Percentiles rank a stretch among this genome's conserved stretches.
Conservation (phyloP, 352 stramenopile genomes). For the Stramenopiles sp. region DNA sequence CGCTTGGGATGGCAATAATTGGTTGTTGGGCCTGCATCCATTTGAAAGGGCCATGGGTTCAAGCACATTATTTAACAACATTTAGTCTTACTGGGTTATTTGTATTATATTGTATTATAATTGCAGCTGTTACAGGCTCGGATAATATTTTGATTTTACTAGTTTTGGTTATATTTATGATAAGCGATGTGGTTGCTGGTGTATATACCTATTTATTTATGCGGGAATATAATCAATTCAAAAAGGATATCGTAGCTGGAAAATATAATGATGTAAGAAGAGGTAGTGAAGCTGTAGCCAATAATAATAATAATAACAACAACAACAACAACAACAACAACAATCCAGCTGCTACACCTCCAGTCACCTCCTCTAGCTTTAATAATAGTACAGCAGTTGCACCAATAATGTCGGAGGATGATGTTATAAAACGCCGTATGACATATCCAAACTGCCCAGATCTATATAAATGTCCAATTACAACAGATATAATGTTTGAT, state of each 20-base stretch:
- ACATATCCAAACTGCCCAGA: not conserved
- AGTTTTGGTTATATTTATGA: not conserved
- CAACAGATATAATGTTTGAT: slow-evolving; percentile 25
- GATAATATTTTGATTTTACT: not conserved
- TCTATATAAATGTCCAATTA: slow-evolving; percentile 20
- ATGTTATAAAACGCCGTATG: not conserved
- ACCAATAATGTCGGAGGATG: not conserved
- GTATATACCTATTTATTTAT: not conserved
- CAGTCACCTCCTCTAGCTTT: too few relatives aligned
- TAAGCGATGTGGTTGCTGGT: not conserved
- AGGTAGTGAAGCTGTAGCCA: not conserved
- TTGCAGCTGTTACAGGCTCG: not conserved
- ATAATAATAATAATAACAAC: not conserved
- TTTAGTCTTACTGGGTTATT: not conserved
- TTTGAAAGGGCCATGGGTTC: not conserved
- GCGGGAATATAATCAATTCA: not conserved
- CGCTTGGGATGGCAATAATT: not conserved
- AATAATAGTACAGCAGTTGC: not conserved
- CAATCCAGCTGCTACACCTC: not conserved
- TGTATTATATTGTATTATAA: not conserved
- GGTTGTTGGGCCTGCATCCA: not conserved
- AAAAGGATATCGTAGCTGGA: not conserved
- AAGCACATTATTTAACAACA: not conserved
- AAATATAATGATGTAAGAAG: not conserved
- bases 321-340: not conserved